These are phyloP conservation scores for Lichtheimia ramosa DNA, from an alignment of 371 early-diverging fungal genomes.

Conservation along the genomic window DNA sequence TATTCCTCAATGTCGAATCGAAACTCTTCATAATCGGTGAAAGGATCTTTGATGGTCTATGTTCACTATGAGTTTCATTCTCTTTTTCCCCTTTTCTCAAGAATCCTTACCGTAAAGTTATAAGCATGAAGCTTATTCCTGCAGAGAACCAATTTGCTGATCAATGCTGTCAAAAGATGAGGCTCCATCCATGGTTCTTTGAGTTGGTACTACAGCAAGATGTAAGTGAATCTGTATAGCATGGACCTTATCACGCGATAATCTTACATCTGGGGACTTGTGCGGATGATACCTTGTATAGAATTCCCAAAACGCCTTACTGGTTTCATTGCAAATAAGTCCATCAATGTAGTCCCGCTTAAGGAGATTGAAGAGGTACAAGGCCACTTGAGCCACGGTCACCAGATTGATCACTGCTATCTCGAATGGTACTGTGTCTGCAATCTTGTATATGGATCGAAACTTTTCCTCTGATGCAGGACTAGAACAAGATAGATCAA, in stretches of 20 bases:
- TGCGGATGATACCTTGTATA: conserved; percentile 49
- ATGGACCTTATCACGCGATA: background rate
- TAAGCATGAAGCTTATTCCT: conserved; percentile 61
- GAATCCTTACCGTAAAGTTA: conserved; percentile 53
- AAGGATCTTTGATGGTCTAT: conserved; percentile 63
- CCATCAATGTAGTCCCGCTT: conserved; percentile 58
- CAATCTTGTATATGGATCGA: conserved; percentile 59
- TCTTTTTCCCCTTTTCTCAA: background rate
- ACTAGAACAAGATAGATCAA: conserved; percentile 22
- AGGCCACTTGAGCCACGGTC: conserved; percentile 50
- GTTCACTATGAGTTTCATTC: background rate
- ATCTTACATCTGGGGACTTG: conserved; percentile 50
- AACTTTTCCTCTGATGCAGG: conserved; percentile 69
- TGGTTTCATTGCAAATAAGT: conserved; percentile 61
- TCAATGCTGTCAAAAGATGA: conserved; percentile 55
- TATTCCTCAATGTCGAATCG: conserved; percentile 52
- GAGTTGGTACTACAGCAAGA: conserved; percentile 15
- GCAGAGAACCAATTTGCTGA: conserved; percentile 56
- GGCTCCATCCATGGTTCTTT: conserved; percentile 64
- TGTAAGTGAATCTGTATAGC: background rate
- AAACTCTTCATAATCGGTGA: conserved; percentile 57
- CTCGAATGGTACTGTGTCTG: conserved; percentile 54
- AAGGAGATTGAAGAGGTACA: conserved; percentile 54
- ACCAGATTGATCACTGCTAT: conserved; percentile 60
- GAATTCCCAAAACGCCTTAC: conserved; percentile 49